These are phyloP conservation scores for Pholiota microspora DNA, from an alignment of 768 basidiomycete species.

Conservation along the genomic window DNA sequence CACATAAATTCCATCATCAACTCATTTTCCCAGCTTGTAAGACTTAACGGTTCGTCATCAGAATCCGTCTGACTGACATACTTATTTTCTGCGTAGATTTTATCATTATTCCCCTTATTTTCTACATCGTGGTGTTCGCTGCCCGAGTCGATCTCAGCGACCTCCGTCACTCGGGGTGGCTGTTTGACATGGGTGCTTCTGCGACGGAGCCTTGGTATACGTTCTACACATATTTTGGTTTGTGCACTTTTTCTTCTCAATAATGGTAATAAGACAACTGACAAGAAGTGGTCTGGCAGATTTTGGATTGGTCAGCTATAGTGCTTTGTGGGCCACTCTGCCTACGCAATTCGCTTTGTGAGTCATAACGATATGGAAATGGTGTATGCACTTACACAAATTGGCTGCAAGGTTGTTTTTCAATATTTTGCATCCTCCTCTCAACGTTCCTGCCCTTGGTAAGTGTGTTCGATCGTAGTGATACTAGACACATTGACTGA, in stretches of 20 bases:
- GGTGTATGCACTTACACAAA: neutral
- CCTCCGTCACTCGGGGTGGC: conserved; percentile 73
- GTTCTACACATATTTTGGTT: conserved; percentile 81
- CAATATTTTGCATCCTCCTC: conserved; percentile 79
- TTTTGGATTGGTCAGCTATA: conserved; percentile 45
- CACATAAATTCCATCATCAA: conserved; percentile 78
- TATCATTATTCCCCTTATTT: conserved; percentile 72
- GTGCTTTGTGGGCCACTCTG: conserved; percentile 74
- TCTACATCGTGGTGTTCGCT: conserved; percentile 76
- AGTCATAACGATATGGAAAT: neutral
- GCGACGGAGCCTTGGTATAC: conserved; percentile 67
- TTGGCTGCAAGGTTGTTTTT: conserved; percentile 61
- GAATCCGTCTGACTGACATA: neutral
- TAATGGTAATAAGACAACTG: conserved; percentile 38
- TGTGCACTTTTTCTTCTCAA: conserved; percentile 18
- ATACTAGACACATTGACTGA: neutral
- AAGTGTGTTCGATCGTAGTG: conserved; percentile 18
- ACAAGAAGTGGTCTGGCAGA: conserved; percentile 41
- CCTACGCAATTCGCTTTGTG: conserved; percentile 91
- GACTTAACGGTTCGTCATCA: conserved; percentile 24
- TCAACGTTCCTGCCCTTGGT: conserved; percentile 90
- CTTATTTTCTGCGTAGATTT: conserved; percentile 52
- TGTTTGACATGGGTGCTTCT: conserved; percentile 67
- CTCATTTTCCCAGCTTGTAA: conserved; percentile 86
- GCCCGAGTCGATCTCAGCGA: conserved; percentile 55